These are phyloP conservation scores for Solanum gandarillasii DNA, from an alignment of 257 asterid species.

Conservation along the genomic window DNA sequence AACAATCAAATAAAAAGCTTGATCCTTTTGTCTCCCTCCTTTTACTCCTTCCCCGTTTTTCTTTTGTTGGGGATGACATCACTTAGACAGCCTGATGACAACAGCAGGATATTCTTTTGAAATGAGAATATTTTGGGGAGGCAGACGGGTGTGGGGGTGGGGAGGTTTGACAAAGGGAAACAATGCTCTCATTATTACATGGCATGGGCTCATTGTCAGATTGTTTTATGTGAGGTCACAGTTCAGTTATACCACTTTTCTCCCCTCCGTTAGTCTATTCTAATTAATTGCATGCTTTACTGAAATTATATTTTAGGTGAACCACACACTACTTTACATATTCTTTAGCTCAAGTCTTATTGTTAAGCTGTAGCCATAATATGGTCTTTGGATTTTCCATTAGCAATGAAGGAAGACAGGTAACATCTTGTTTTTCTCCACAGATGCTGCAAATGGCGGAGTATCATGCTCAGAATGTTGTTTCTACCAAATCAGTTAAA, in stretches of 20 bases:
- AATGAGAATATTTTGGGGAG: background rate
- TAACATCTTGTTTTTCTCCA: conserved; percentile 6
- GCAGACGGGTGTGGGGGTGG: background rate
- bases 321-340: background rate
- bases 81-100: background rate
- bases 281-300: background rate
- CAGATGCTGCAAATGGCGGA: conserved; percentile 94
- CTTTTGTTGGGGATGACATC: background rate
- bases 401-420: background rate
- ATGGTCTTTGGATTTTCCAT: background rate
- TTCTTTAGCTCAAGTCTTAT: background rate
- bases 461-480: conserved; percentile 62
- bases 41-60: background rate
- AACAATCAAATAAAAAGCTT: background rate
- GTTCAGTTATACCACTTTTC: background rate
- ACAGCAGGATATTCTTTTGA: background rate
- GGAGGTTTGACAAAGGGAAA: background rate
- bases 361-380: background rate
- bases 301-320: background rate
- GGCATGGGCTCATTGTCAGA: background rate
- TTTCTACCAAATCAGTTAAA: conserved; percentile 57
- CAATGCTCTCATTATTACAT: background rate
- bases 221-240: background rate
- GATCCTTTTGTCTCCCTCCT: background rate
- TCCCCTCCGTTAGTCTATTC: background rate